Percentiles rank a stretch among this genome's conserved stretches.
Conservation (phyloP, 1,284 basidiomycete genomes). For the Pseudomicrostroma phylloplanum region DNA sequence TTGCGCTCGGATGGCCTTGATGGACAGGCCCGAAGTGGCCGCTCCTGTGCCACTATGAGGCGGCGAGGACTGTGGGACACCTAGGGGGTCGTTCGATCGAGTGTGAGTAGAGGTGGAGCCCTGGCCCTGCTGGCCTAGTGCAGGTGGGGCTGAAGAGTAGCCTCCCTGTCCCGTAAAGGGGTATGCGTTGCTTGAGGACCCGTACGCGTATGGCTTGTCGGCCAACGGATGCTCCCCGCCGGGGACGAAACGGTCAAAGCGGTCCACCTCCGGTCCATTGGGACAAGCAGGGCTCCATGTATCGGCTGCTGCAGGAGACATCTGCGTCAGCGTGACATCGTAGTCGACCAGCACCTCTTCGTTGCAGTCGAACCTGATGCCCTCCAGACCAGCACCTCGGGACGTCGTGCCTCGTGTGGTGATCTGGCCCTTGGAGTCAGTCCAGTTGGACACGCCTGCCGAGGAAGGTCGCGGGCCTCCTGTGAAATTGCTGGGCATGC, state of each 20-base stretch:
- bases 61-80: neutral
- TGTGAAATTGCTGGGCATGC: neutral
- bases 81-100: neutral
- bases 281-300: neutral
- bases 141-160: neutral
- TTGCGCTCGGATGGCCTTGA: neutral
- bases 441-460: neutral
- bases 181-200: neutral
- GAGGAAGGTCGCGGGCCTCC: neutral
- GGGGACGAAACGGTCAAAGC: too few species aligned
- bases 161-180: neutral
- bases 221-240: too few species aligned
- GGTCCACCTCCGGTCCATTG: too few species aligned
- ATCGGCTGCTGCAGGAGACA: neutral
- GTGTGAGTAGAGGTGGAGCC: neutral
- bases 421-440: neutral
- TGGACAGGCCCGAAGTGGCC: neutral
- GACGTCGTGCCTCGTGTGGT: neutral
- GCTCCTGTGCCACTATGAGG: neutral
- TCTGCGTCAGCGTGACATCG: neutral
- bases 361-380: neutral
- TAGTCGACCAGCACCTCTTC: slow-evolving; percentile 1
- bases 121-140: neutral
- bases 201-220: neutral
- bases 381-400: neutral